Conservation (phyloP, 345 rosid species). For the rapeseed (Brassica napus) region Da-Ae NC_063448.1:46319501-46320000, state of each 20-base stretch:
- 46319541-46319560: constrained; percentile 62
- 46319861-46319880: constrained; percentile 1
- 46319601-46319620: not conserved
- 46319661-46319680: constrained; percentile 68
- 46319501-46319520: constrained; percentile 49
- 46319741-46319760: constrained; percentile 83
- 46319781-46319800: constrained; percentile 76
- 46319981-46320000: constrained; percentile 62
- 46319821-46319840: constrained; percentile 4
- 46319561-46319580: constrained; percentile 22
- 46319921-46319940: constrained; percentile 67
- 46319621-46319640: not conserved
- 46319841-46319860: constrained; percentile 8
- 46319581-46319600: not conserved
- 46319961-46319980: constrained; percentile 74
- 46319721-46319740: constrained; percentile 65
- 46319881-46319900: constrained; percentile 52
- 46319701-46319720: constrained; percentile 77
- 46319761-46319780: constrained; percentile 74
- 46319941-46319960: constrained; percentile 83
- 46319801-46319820: constrained; percentile 65
- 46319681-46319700: constrained; percentile 80
- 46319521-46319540: constrained; percentile 69
- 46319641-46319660: constrained; percentile 73
- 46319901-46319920: constrained; percentile 83